Evolutionary conservation across 768 basidiomycete species (phyloP).

Genomic region (Kwoniella sp.): DNA sequence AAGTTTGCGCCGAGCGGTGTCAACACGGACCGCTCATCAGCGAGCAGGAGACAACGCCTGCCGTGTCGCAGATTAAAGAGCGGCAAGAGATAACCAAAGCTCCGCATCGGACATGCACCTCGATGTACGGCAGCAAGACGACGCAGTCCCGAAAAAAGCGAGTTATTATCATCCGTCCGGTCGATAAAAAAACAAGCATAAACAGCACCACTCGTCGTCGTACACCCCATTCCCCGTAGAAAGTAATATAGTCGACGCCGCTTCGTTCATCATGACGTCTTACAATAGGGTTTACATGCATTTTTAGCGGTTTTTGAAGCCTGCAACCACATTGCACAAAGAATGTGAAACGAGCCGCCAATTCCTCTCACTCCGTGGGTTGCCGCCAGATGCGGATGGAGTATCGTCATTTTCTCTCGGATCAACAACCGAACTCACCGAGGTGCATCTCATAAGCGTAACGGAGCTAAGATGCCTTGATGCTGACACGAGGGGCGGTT

Average conservation of each 20-base stretch:
- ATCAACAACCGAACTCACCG: not conserved
- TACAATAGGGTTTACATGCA: not conserved
- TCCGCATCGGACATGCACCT: not conserved
- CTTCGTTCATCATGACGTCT: conserved; percentile 1
- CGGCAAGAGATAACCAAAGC: too few relatives aligned
- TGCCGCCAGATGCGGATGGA: not conserved
- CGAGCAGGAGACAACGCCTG: too few relatives aligned
- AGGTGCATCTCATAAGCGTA: too few relatives aligned
- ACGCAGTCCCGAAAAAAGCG: not conserved
- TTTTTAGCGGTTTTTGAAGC: not conserved
- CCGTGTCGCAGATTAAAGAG: too few relatives aligned
- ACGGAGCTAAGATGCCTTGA: too few relatives aligned
- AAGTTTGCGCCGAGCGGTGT: not conserved
- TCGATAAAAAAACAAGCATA: not conserved
- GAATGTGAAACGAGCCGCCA: too few relatives aligned
- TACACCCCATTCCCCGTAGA: conserved; percentile 1
- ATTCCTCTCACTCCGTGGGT: not conserved
- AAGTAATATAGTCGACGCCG: conserved; percentile 1
- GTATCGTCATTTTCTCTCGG: not conserved
- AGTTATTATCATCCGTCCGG: not conserved
- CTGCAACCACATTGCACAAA: too few relatives aligned
- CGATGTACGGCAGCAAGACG: not conserved
- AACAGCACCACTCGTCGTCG: not conserved
- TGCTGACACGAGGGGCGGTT: not conserved
- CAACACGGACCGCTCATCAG: too few relatives aligned